Evolutionary conservation across 225 moss, liverwort and hornwort species (phyloP).

Genomic region (Pleurozium schreberi): DNA sequence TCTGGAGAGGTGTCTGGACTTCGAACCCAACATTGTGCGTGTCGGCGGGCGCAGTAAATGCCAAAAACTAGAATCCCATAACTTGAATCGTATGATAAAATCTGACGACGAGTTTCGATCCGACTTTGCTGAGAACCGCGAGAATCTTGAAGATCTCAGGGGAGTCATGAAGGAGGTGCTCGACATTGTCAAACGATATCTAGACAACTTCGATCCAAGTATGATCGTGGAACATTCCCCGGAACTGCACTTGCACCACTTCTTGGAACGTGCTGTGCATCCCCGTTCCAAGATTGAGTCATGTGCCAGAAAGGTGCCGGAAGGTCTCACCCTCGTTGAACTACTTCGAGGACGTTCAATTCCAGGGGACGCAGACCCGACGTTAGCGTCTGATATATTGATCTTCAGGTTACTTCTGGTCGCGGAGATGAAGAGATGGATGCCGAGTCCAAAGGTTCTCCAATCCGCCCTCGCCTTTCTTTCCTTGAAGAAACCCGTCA

Average conservation of each 20-base stretch:
- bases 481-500: conserved; percentile 4
- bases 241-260: conserved; percentile 13
- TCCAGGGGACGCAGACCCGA: not conserved
- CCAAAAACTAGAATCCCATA: not conserved
- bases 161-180: not conserved
- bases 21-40: conserved; percentile 12
- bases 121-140: not conserved
- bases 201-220: not conserved
- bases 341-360: not conserved
- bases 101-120: conserved; percentile 8
- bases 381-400: not conserved
- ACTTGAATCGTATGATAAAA: not conserved
- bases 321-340: not conserved
- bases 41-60: conserved; percentile 21
- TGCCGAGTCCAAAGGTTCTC: conserved; percentile 4
- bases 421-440: not conserved
- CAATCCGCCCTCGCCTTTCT: conserved; percentile 1
- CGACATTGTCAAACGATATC: not conserved
- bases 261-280: not conserved
- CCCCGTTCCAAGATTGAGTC: not conserved
- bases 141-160: not conserved
- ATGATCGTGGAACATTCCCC: conserved; percentile 11
- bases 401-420: not conserved
- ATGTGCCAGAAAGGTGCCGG: not conserved
- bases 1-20: conserved; percentile 25